A percentile compares a stretch with the other conserved stretches of the same genome.
These are phyloP conservation scores for Chenopodium quinoa DNA, from an alignment of 148 eudicot genomes.

Conservation along the genomic window DNA sequence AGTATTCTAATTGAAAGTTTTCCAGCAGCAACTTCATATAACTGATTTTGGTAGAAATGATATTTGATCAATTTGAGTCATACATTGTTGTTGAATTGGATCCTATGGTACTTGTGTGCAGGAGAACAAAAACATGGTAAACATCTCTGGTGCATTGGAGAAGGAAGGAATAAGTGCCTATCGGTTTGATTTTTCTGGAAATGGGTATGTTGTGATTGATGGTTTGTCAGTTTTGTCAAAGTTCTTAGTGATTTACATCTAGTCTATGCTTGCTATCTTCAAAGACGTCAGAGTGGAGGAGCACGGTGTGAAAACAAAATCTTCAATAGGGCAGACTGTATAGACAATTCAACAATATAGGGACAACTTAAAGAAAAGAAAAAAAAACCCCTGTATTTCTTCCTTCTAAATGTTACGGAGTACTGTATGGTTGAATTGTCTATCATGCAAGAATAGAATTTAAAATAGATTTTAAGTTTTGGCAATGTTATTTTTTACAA, in stretches of 20 bases:
- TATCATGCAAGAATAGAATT: no score
- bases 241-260: background rate
- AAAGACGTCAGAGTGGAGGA: background rate
- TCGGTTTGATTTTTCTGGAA: constrained; percentile 89
- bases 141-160: constrained; percentile 53
- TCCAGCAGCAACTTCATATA: background rate
- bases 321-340: no score
- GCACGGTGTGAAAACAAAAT: no score
- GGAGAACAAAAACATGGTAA: constrained; percentile 48
- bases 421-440: no score
- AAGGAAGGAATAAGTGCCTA: constrained; percentile 76
- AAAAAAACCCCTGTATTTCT: no score
- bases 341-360: no score
- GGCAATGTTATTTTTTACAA: no score
- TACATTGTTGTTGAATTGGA: background rate
- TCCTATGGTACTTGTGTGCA: constrained; percentile 30
- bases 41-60: background rate
- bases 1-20: background rate
- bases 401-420: no score
- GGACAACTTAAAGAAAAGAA: no score
- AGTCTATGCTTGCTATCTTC: no score
- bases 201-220: constrained; percentile 48
- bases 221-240: background rate
- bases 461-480: no score
- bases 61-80: background rate